Percentiles rank a stretch among this genome's conserved stretches.
phyloP scores from a whole-genome alignment of 257 asterid species.

The Lithospermum erythrorhizon region DNA sequence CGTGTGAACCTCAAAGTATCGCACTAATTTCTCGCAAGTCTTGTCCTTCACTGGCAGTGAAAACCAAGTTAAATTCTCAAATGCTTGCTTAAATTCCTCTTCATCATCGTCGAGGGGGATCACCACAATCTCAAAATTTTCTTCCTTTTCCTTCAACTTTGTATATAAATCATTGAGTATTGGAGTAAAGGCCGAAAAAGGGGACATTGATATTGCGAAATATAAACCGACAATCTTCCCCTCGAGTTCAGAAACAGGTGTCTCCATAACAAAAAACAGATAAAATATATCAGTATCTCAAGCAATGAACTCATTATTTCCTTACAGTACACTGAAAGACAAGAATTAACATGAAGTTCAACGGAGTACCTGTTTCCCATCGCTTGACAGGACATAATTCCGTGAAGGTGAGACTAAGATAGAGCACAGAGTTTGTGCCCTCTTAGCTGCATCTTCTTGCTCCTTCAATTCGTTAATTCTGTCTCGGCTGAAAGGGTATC shows the following conservation, averaged over 20 bases:
- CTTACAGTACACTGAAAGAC: neutral
- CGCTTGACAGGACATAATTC: constrained; percentile 51
- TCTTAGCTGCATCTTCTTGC: constrained; percentile 52
- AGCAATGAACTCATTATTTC: neutral
- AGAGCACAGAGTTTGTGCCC: constrained; percentile 57
- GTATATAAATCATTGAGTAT: constrained; percentile 41
- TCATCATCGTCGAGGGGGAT: constrained; percentile 71
- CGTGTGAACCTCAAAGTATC: constrained; percentile 49
- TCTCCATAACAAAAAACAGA: constrained; percentile 27
- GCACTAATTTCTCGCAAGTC: constrained; percentile 35
- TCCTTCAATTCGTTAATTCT: constrained; percentile 34
- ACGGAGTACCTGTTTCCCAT: constrained; percentile 53
- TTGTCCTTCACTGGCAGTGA: constrained; percentile 66
- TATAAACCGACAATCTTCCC: constrained; percentile 72
- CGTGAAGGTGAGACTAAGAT: constrained; percentile 41
- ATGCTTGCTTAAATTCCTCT: constrained; percentile 29
- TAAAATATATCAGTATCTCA: constrained; percentile 4
- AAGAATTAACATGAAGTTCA: neutral
- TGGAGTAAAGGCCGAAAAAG: constrained; percentile 31
- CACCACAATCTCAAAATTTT: constrained; percentile 67
- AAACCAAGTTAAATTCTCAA: constrained; percentile 53
- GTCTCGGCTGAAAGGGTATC: constrained; percentile 58
- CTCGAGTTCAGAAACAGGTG: constrained; percentile 58
- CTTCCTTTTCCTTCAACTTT: constrained; percentile 40
- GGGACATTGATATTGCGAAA: constrained; percentile 31